Base-by-base conservation (phyloP, 2,329 filamentous ascomycete species). In the Onygenales sp. region DNA sequence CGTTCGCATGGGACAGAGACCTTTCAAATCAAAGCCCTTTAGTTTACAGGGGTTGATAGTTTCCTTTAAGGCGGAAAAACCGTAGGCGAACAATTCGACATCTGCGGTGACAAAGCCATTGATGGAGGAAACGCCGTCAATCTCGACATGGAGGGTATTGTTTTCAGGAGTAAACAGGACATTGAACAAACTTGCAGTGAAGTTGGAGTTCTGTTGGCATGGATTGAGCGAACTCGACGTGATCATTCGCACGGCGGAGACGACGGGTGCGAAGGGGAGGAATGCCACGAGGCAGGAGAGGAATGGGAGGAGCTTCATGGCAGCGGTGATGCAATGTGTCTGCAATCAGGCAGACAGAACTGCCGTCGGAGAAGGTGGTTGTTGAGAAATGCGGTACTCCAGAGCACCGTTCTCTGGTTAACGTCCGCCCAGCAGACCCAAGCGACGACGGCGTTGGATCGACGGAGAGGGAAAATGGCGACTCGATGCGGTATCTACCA, bases 1-100 rank as follows among this genome's bases (percentile, higher is more conserved):
- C 7, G 88, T 82, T 58, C 83, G 86, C 90, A 96, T 95, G 54
- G 91, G 91, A 71, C 92, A 97, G 63, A 96, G 80, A 68, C 89
- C 88, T 56, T 77, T 71, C 57, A 94, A 76, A 36, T 77, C 67
- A 58, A 81, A 77, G 10, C 46, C 46, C 54, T 77, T 74, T 6
- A 54, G 21, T 32, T 80, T 72, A 75, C 92, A 97, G 45, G 92
- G 92, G 65, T 95, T 76, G 60, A 96, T 69, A 4, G 74, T 81
- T 60, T 81, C 72, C 57, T 78, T 79, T 61, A 92, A 71, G 59
- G 88, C 82, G 37, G 80, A 75, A 70, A 86, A 89, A 51, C 92
- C 92, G 67, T 96, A 97, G 50, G 88, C 91, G 56, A 84, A 80
- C 61, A 95, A 80, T 56, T 83, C 72, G 54, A 95, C 66, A 58